These are phyloP conservation scores for Xylaria acuta DNA, from an alignment of 495 filamentous ascomycete genomes.

Conservation along the genomic window DNA sequence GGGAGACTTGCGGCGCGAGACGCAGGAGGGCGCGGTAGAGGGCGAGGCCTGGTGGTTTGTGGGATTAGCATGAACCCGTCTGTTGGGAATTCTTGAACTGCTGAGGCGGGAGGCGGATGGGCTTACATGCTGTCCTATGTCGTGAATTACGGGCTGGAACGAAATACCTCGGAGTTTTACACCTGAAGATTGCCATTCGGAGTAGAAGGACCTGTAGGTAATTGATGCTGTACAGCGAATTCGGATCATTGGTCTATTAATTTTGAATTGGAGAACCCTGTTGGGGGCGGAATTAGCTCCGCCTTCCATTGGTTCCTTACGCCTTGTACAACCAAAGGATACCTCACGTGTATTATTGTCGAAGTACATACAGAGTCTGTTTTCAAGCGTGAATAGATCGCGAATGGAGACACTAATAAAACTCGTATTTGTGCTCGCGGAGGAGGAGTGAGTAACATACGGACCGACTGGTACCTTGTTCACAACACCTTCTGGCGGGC, in stretches of 20 bases:
- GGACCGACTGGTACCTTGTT: background rate
- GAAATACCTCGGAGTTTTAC: conserved; percentile 40
- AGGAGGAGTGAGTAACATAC: background rate
- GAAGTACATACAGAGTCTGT: background rate
- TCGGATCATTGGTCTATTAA: background rate
- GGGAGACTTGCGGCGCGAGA: conserved; percentile 59
- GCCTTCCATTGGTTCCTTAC: background rate
- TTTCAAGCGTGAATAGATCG: background rate
- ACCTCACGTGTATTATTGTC: background rate
- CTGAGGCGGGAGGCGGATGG: background rate
- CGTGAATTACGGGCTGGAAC: conserved; percentile 53
- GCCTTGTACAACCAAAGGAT: background rate
- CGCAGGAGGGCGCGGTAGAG: conserved; percentile 76
- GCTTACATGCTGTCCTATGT: conserved; percentile 72
- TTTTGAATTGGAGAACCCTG: conserved; percentile 3
- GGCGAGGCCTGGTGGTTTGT: conserved; percentile 63
- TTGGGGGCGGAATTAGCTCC: conserved; percentile 19
- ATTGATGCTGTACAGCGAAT: background rate
- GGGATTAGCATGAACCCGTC: background rate
- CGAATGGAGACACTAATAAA: background rate
- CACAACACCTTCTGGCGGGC: background rate
- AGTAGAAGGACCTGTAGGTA: background rate
- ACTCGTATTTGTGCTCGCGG: background rate
- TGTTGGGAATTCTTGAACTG: background rate
- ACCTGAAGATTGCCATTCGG: conserved; percentile 9